A percentile compares a stretch with the other conserved stretches of the same genome.
Conservation (phyloP, 2,329 filamentous ascomycete species). For the Aspergillus glaucus region DNA sequence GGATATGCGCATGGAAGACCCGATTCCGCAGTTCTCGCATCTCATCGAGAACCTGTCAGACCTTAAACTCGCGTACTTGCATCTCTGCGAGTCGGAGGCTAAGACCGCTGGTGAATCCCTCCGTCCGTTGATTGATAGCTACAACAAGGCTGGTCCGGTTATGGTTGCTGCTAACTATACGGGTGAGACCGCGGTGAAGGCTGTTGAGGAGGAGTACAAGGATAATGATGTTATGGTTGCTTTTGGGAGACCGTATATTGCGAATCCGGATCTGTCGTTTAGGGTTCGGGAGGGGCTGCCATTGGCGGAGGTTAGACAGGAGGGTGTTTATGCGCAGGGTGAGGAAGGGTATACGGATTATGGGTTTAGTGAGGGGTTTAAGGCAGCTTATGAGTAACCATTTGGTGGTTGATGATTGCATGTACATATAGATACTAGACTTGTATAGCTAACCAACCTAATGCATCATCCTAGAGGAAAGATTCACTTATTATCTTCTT, state of each 20-base stretch:
- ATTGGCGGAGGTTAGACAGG: conserved; percentile 34
- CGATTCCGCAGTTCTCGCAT: conserved; percentile 57
- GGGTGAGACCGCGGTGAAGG: conserved; percentile 32
- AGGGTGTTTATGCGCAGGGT: conserved; percentile 37
- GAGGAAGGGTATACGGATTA: conserved; percentile 37
- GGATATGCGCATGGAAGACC: conserved; percentile 55
- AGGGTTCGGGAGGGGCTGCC: conserved; percentile 33
- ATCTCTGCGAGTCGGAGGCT: conserved; percentile 51
- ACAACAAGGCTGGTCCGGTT: conserved; percentile 37
- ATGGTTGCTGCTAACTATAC: conserved; percentile 47
- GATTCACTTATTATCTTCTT: too few species aligned
- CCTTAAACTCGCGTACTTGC: conserved; percentile 54
- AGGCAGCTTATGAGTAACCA: conserved; percentile 6
- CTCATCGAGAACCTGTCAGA: conserved; percentile 47
- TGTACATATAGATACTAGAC: too few species aligned
- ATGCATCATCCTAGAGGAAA: too few species aligned
- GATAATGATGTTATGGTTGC: conserved; percentile 28
- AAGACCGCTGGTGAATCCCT: conserved; percentile 32
- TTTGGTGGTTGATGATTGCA: too few species aligned
- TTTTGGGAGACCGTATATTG: conserved; percentile 40
- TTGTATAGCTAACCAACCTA: too few species aligned
- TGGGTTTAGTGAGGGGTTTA: conserved; percentile 28
- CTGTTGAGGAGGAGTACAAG: conserved; percentile 27
- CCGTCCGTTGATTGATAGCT: conserved; percentile 42
- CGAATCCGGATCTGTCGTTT: conserved; percentile 43